Evolutionary conservation across 2,329 filamentous ascomycete genomes (phyloP), one percentile per base, ranked within the genome.

Genomic region (Sporothrix mexicana): DNA sequence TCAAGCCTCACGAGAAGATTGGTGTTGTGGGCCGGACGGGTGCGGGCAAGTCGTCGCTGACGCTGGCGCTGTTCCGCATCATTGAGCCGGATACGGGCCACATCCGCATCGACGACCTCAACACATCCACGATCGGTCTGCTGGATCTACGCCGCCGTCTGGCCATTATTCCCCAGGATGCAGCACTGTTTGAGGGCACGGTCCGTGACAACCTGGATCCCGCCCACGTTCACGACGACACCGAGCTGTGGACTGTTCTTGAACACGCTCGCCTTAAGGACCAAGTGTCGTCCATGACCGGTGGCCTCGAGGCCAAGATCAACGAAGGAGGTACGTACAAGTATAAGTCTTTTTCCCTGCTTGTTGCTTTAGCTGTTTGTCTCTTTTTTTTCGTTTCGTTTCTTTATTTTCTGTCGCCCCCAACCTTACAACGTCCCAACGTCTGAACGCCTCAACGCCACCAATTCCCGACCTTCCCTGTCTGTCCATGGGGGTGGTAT

Each of bases 141-240:
- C 83, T 97, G 71, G 96, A 99, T 81, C 87, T 99, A 72, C 91
- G 96, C 72, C 89, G 95, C 72, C 91, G 96, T 73, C 86, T 99
- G 66, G 95, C 96, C 71, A 99, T 99, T 79, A 99, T 99, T 77
- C 96, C 97, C 4, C 96, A 99, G 81, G 97, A 99, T 82, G 95
- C 96, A 43, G 95, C 95, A 75, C 88, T 99, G 74, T 99, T 99
- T 78, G 84, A 85, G 71, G 83, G 83, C 9, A 81, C 82, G 9
- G 89, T 99, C 75, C 90, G 96, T 76, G 96, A 99, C 82, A 99
- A 99, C 79, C 88, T 98, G 53, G 96, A 99, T 80, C 97, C 97
- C 30, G 93, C 92, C 41, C 93, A 97, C 80, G 93, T 97, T 71
- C 95, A 97, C 79, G 95, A 98, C 82, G 97, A 99, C 82, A 97